phyloP scores from a whole-genome alignment of 164 flowering plant genomes.

The Stephania japonica region DNA sequence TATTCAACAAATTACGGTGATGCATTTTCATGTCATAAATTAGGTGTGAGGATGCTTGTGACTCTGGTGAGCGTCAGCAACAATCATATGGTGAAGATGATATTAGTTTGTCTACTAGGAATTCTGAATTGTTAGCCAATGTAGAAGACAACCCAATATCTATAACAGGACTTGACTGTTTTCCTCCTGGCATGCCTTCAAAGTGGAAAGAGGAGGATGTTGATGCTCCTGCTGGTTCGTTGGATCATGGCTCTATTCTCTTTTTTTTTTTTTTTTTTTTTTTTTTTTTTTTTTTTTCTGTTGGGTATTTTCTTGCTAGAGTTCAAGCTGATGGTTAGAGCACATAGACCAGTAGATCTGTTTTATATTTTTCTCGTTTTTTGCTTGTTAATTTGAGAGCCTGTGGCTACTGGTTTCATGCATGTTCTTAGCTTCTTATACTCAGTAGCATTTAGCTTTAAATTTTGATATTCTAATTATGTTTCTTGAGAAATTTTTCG shows the following conservation, averaged over 20 bases:
- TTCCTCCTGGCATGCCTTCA: conserved; percentile 29
- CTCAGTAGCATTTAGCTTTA: not conserved
- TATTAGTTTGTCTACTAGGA: conserved; percentile 12
- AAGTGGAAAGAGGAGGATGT: conserved; percentile 51
- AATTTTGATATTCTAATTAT: not conserved
- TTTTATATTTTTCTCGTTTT: not conserved
- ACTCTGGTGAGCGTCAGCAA: conserved; percentile 28
- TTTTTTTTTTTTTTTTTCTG: not conserved
- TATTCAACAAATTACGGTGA: not conserved
- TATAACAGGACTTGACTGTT: conserved; percentile 20
- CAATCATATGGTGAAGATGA: conserved; percentile 29
- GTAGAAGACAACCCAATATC: conserved; percentile 28
- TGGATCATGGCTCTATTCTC: conserved; percentile 1
- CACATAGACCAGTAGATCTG: not conserved
- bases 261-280: not conserved
- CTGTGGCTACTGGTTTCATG: not conserved
- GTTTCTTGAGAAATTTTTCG: not conserved
- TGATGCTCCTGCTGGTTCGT: conserved; percentile 80
- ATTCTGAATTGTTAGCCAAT: conserved; percentile 27
- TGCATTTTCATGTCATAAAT: conserved; percentile 15
- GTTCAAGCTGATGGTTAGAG: not conserved
- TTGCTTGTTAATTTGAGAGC: not conserved
- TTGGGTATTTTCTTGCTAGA: not conserved
- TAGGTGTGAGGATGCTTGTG: conserved; percentile 40
- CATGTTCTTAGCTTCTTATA: not conserved